Percentiles rank a stretch among this genome's conserved stretches.
phyloP scores from a whole-genome alignment of 2,329 filamentous ascomycete genomes.

The Diaporthe aspalathi region DNA sequence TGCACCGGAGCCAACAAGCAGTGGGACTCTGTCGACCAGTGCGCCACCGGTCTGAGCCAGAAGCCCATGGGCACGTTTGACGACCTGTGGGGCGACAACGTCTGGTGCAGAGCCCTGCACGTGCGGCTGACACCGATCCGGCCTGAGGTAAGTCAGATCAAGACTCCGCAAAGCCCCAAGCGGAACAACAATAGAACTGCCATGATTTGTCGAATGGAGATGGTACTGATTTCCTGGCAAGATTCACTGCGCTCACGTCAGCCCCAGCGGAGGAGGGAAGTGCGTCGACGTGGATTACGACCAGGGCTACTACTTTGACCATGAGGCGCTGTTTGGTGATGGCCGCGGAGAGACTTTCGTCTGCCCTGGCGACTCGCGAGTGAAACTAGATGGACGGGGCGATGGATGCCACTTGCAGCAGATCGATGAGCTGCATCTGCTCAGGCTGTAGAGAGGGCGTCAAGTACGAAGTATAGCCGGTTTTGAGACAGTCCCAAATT shows the following conservation, averaged over 20 bases:
- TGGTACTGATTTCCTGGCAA: background rate
- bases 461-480: background rate
- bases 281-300: conserved; percentile 44
- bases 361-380: background rate
- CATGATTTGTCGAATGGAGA: no score
- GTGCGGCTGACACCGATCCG: conserved; percentile 49
- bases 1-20: conserved; percentile 53
- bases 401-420: background rate
- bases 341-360: background rate
- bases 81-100: conserved; percentile 56
- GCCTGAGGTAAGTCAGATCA: conserved; percentile 44
- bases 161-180: background rate
- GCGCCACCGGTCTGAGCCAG: conserved; percentile 46
- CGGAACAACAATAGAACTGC: background rate
- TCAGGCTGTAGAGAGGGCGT: no score
- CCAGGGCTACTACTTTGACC: conserved; percentile 44
- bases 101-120: conserved; percentile 56
- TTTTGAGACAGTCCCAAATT: background rate
- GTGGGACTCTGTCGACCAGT: conserved; percentile 50
- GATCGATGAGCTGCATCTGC: background rate
- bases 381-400: background rate
- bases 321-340: conserved; percentile 35
- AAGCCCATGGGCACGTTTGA: conserved; percentile 55
- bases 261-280: conserved; percentile 47
- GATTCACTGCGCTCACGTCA: conserved; percentile 47